Evolutionary conservation across 2,329 filamentous ascomycete species (phyloP).

Genomic region (Cryphonectria carpinicola): DNA sequence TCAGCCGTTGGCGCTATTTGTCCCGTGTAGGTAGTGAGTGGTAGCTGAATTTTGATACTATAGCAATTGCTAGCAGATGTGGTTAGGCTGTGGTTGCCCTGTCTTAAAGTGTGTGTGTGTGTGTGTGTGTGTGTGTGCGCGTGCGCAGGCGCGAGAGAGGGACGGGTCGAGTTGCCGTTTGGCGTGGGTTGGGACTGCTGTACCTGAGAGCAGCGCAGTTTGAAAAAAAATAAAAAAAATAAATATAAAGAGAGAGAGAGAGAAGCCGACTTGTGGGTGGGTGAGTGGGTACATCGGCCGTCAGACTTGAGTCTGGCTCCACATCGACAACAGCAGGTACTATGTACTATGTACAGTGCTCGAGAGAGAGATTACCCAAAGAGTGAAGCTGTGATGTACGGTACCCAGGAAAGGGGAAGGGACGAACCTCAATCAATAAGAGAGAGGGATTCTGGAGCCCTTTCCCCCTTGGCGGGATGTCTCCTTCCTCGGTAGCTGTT

Average conservation of each 20-base stretch:
- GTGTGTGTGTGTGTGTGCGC: no score
- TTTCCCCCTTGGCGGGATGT: not conserved
- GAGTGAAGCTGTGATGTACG: not conserved
- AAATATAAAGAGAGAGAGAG: not conserved
- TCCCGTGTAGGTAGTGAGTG: not conserved
- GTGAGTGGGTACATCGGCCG: not conserved
- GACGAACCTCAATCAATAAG: not conserved
- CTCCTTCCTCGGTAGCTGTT: not conserved
- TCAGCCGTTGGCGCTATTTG: not conserved
- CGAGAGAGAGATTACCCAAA: not conserved
- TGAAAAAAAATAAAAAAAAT: no score
- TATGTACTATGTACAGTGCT: not conserved
- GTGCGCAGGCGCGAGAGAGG: not conserved
- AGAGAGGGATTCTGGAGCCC: not conserved
- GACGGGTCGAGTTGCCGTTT: not conserved
- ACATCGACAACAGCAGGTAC: not conserved
- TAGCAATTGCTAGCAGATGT: not conserved
- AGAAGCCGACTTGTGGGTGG: not conserved
- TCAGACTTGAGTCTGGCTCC: slow-evolving; percentile 9
- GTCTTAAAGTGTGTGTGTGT: no score
- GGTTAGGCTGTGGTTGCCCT: not conserved
- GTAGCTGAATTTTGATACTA: not conserved
- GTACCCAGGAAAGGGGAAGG: slow-evolving; percentile 1
- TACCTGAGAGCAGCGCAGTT: not conserved
- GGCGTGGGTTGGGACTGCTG: not conserved